Conservation (phyloP, 805 yeast species). For the Wickerhamomyces sydowiorum region DNA sequence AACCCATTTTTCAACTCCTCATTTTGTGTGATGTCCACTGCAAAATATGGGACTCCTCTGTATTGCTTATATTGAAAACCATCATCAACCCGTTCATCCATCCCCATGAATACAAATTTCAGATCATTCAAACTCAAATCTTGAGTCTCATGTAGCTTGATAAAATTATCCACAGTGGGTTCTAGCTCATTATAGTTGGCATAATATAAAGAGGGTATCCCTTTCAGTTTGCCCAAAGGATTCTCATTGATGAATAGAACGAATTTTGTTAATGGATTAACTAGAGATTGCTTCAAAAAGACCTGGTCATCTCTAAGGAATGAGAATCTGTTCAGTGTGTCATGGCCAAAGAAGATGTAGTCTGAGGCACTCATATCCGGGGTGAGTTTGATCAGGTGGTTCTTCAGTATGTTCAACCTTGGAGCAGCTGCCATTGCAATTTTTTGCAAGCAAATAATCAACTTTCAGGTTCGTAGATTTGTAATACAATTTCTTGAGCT, state of each 20-base stretch:
- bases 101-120: conserved; percentile 42
- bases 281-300: conserved; percentile 37
- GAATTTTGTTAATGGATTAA: conserved; percentile 36
- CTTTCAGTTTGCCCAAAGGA: conserved; percentile 9
- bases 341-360: conserved; percentile 37
- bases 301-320: conserved; percentile 47
- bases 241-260: conserved; percentile 28
- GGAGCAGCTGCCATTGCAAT: conserved; percentile 13
- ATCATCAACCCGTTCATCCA: conserved; percentile 34
- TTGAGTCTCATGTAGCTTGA: conserved; percentile 3
- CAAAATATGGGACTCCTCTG: conserved; percentile 59
- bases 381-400: background rate
- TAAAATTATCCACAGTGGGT: conserved; percentile 11
- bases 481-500: no score
- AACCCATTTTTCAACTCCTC: background rate
- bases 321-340: conserved; percentile 51
- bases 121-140: conserved; percentile 27
- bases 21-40: conserved; percentile 40
- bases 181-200: conserved; percentile 12
- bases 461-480: no score
- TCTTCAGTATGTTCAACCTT: conserved; percentile 4
- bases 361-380: conserved; percentile 3
- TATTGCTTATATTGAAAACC: conserved; percentile 40
- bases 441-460: conserved; percentile 7
- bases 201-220: conserved; percentile 2